Evolutionary conservation across 331 rosid species (phyloP), one percentile per base, ranked within the genome.

Genomic region (Prunus yedoensis): DNA sequence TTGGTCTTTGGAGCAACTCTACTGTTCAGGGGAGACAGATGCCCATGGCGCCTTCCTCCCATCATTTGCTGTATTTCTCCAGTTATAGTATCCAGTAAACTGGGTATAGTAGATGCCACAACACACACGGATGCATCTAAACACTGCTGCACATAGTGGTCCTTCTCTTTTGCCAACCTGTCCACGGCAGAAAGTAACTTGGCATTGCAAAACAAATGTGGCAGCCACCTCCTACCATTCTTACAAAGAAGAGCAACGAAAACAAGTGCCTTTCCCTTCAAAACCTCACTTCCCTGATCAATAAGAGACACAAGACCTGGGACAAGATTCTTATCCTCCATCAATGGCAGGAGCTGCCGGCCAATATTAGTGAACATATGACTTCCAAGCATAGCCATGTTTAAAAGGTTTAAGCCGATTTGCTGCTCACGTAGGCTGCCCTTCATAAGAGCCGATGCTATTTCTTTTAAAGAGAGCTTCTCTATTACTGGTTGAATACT

Each of bases 1-100:
- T 89, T 89, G 80, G 89, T 81, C 89, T 95, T 92, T 43, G 97
- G 85, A 76, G 96, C 83, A 83, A 89, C 87, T 83, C 97, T 81
- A 81, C 96, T 75, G 56, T 87, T 78, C 78, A 90, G 93, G 75
- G 97, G 66, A 57, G 97, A 87, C 32, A 85, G 76, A 73, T 91
- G 97, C 45, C 96, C 99, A 60, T 84, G 97, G 80, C 97, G 99
- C 85, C 91, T 85, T 83, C 94, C 98, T 80, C 91, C 97, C 89
- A 92, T 89, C 76, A 83, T 83, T 87, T 92, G 97, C 78, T 92
- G 99, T 85, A 95, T 80, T 78, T 95, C 97, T 38, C 85, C 91
- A 0, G 89, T 83, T 80, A 95, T 88, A 57, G 87, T 73, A 82
- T 95, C 99, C 86, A 95, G 80, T 80, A 95, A 89, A 77, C 85